Evolutionary conservation across 1,139 yeast genomes (phyloP).

Genomic region (Scheffersomyces insectosa): DNA sequence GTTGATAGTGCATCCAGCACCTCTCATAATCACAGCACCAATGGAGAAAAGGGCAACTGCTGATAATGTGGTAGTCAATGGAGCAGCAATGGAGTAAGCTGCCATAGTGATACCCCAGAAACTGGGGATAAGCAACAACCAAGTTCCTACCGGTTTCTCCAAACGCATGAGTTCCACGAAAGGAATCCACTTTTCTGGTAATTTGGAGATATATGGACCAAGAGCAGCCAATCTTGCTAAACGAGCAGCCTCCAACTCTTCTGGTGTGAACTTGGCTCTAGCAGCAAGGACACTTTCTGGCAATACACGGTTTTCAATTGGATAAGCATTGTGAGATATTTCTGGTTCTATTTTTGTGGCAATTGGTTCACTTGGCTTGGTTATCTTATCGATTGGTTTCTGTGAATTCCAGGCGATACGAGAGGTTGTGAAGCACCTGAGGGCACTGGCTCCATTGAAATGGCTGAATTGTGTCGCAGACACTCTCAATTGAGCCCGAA

Average conservation of each 20-base stretch:
- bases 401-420: too few species aligned
- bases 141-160: constrained; percentile 93
- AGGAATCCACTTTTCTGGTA: constrained; percentile 78
- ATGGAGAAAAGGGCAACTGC: constrained; percentile 69
- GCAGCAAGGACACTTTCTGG: neutral
- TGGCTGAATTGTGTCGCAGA: too few species aligned
- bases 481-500: too few species aligned
- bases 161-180: constrained; percentile 89
- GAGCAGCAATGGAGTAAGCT: constrained; percentile 69
- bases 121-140: constrained; percentile 76
- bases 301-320: too few species aligned
- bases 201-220: constrained; percentile 57
- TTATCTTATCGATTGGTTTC: too few species aligned
- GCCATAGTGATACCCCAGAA: constrained; percentile 88
- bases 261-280: constrained; percentile 40
- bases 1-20: constrained; percentile 96
- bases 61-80: constrained; percentile 57
- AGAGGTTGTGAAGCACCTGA: too few species aligned
- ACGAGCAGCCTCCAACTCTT: constrained; percentile 59
- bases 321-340: too few species aligned
- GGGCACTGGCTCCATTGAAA: too few species aligned
- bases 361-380: too few species aligned
- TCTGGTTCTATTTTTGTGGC: too few species aligned
- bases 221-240: constrained; percentile 57
- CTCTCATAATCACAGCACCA: constrained; percentile 92